Base-by-base conservation (phyloP, 169 alveolate genomes). In the Condylostoma magnum region DNA sequence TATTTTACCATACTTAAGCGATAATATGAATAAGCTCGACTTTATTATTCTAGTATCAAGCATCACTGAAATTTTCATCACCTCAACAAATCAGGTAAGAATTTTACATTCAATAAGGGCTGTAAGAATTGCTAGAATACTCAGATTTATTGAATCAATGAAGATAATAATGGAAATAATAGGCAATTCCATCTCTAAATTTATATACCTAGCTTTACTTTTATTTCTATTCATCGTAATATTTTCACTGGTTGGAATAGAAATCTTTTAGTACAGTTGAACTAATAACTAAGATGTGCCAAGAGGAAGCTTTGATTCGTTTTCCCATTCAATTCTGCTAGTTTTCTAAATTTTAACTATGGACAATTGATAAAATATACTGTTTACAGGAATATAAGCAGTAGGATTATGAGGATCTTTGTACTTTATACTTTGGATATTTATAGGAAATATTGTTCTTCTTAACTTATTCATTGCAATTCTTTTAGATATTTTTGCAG, bases 401-500 rank as follows among this genome's bases (percentile, higher is more conserved):
- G 58, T 10, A 18, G 71, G 71, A 60, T 18, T 12, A 27, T 43
- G 51, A 41, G 10, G 48, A 27, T 71, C 83, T 58, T 27, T 89
- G 34, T 93, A 84, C 75, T 82, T 85, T n/a, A 54, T 93, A 0
- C 10, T 76, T 20, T 90, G 96, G 94, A 89, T 93, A 25, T 84
- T 87, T 55, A 51, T 90, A 36, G 97, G 97, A 4, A 90, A 93
- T 60, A 90, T 76, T 70, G 82, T 93, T 77, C 70, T 93, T 22
- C 74, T 93, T 43, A 93, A 93, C 70, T 67, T 93, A 56, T 93
- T 93, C 50, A 65, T 87, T 44, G 94, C 97, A 25, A 85, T 93
- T 28, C 44, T 93, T 5, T 60, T 93, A 2, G 95, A 90, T 56
- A 81, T 86, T 8, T 86, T 87, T 37, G 38, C 8, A 47, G 25